These are phyloP conservation scores for Trichophyton benhamiae DNA, from an alignment of 2,329 filamentous ascomycete genomes.

Conservation along the genomic window DNA sequence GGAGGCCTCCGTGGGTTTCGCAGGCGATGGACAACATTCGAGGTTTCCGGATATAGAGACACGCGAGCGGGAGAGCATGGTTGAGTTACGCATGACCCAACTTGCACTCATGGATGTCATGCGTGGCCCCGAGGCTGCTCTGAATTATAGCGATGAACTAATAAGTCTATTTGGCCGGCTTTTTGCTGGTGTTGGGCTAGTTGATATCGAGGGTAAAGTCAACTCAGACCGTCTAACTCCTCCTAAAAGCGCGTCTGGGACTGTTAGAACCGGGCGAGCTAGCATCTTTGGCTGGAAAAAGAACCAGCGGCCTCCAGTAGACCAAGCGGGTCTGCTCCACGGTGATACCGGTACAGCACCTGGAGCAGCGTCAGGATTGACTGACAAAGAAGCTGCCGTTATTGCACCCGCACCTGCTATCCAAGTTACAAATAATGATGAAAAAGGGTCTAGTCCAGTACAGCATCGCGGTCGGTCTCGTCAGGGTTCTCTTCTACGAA, in stretches of 20 bases:
- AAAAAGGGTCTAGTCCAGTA: conserved; percentile 22
- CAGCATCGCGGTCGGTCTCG: conserved; percentile 13
- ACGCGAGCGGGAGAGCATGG: conserved; percentile 69
- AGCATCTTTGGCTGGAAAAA: conserved; percentile 63
- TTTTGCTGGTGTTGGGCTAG: conserved; percentile 52
- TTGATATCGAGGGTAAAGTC: conserved; percentile 17
- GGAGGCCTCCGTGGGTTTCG: background rate
- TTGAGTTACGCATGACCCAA: conserved; percentile 96
- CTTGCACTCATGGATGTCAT: conserved; percentile 69
- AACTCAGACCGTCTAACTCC: conserved; percentile 37
- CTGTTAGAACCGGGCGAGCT: conserved; percentile 55
- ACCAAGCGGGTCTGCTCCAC: conserved; percentile 34
- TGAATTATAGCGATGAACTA: conserved; percentile 78
- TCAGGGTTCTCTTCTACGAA: conserved; percentile 9
- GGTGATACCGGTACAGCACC: conserved; percentile 15
- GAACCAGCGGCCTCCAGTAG: conserved; percentile 33
- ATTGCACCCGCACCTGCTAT: conserved; percentile 55
- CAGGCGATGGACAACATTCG: conserved; percentile 26
- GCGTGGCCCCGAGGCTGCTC: conserved; percentile 71
- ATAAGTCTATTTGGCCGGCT: conserved; percentile 68
- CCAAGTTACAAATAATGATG: conserved; percentile 60
- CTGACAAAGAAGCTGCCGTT: conserved; percentile 15
- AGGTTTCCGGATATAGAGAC: conserved; percentile 69
- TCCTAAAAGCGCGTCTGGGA: conserved; percentile 59
- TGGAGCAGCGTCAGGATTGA: conserved; percentile 16